Evolutionary conservation across 768 basidiomycete genomes (phyloP), one percentile per base, ranked within the genome.

Genomic region (Tricholoma bakamatsutake): DNA sequence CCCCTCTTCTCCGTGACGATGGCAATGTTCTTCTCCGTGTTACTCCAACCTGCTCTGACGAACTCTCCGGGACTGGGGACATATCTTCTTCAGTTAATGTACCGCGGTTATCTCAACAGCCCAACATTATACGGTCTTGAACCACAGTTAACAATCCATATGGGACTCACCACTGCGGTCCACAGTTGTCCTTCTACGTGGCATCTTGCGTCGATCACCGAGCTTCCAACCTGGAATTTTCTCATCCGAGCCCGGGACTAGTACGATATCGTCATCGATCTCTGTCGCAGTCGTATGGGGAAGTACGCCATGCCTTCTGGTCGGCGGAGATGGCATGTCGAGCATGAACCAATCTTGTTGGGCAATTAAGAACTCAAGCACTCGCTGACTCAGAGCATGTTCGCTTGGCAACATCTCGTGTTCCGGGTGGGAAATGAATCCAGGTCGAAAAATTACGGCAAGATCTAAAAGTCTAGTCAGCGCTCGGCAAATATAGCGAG

Each of bases 401-500:
- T 96, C 93, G 46, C 80, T 73, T 0, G 93, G 93, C 5, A 82
- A 82, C 76, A 95, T 82, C 64, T 93, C 90, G 65, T 98, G 93
- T 21, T 78, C 71, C 2, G 93, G 90, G 67, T 94, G 92, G 8
- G 92, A 90, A 57, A 99, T 85, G 4, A 99, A 76, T 15, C 95
- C 97, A 0, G 97, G 97, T 56, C 94, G 90, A 72, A 99, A 99
- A 61, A 98, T 96, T 46, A 96, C 89, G 15, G 96, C 97, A 17
- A 99, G 84, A 73, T 99, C 96, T 93, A 24, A n/a, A 47, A 47
- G 31, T 30, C 28, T 31, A 11, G n/a, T 48, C 8, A 48, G 46
- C n/a, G 12, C 15, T 31, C 12, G 46, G 28, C 12, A 10, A 27
- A 40, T 52, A 21, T 52, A 55, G n/a, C 33, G 34, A 27, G 12